A percentile compares a stretch with the other conserved stretches of the same genome.
These are phyloP conservation scores for Nymphaea thermarum DNA, from an alignment of 164 flowering plant species.

Conservation along the genomic window DNA sequence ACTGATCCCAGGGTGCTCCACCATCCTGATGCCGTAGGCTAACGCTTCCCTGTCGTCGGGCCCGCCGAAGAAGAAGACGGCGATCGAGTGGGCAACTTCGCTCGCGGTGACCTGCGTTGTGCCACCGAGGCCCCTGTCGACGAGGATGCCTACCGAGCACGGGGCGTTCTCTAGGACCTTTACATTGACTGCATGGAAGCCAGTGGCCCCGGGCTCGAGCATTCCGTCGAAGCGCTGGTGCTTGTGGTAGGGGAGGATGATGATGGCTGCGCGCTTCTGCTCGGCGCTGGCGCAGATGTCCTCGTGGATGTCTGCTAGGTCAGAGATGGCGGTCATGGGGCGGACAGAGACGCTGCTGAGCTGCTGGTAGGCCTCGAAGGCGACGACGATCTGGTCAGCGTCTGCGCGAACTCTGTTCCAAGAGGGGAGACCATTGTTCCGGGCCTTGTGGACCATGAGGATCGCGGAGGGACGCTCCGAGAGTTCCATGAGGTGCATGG, in stretches of 20 bases:
- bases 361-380: conserved; percentile 47
- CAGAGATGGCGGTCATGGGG: conserved; percentile 47
- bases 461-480: conserved; percentile 73
- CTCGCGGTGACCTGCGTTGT: conserved; percentile 29
- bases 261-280: conserved; percentile 25
- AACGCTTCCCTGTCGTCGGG: conserved; percentile 31
- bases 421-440: conserved; percentile 60
- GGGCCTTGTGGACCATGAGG: conserved; percentile 57
- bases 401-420: conserved; percentile 30
- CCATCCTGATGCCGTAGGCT: conserved; percentile 26
- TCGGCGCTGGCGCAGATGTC: conserved; percentile 36
- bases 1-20: conserved; percentile 36
- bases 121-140: conserved; percentile 39
- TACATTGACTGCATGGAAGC: conserved; percentile 18
- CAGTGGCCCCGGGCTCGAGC: conserved; percentile 22
- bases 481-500: conserved; percentile 72
- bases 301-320: conserved; percentile 24
- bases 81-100: conserved; percentile 15
- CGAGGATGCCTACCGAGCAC: conserved; percentile 32
- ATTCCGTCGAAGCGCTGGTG: conserved; percentile 29
- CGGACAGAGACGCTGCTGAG: conserved; percentile 42
- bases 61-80: conserved; percentile 28
- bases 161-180: conserved; percentile 22
- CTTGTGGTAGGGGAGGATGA: conserved; percentile 37
- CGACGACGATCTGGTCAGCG: conserved; percentile 35